A percentile compares a stretch with the other conserved stretches of the same genome.
Evolutionary conservation across 345 rosid genomes (phyloP).

Genomic region (Microcos paniculata): DNA sequence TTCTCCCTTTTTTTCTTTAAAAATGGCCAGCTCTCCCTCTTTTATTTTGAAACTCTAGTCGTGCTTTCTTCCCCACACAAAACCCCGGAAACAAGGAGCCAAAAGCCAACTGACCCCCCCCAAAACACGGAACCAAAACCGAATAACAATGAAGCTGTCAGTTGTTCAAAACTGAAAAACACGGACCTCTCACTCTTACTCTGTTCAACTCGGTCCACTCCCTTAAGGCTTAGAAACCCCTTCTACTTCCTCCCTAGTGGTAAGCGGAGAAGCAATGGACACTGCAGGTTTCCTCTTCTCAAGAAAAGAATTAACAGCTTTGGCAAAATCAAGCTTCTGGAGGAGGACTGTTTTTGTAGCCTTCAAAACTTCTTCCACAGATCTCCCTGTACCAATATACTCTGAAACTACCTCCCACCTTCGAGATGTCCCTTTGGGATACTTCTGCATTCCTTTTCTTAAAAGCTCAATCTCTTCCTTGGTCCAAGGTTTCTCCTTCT

Average conservation of each 20-base stretch:
- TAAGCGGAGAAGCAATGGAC: constrained; percentile 75
- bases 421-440: constrained; percentile 86
- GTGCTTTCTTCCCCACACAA: too few relatives aligned
- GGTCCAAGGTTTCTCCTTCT: constrained; percentile 77
- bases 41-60: too few relatives aligned
- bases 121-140: too few relatives aligned
- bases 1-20: too few relatives aligned
- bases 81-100: too few relatives aligned
- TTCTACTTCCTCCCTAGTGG: constrained; percentile 69
- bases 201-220: too few relatives aligned
- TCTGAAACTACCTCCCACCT: constrained; percentile 97
- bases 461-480: constrained; percentile 84
- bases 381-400: constrained; percentile 83
- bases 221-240: constrained; percentile 32
- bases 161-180: too few relatives aligned
- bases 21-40: too few relatives aligned
- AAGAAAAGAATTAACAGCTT: constrained; percentile 91
- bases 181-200: too few relatives aligned
- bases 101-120: too few relatives aligned
- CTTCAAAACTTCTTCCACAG: constrained; percentile 87
- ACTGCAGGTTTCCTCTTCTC: constrained; percentile 83
- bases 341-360: constrained; percentile 94
- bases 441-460: constrained; percentile 82
- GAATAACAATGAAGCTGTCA: too few relatives aligned
- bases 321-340: constrained; percentile 82